These are phyloP conservation scores for Acacia concinna DNA, from an alignment of 331 rosid genomes.

Conservation along the genomic window DNA sequence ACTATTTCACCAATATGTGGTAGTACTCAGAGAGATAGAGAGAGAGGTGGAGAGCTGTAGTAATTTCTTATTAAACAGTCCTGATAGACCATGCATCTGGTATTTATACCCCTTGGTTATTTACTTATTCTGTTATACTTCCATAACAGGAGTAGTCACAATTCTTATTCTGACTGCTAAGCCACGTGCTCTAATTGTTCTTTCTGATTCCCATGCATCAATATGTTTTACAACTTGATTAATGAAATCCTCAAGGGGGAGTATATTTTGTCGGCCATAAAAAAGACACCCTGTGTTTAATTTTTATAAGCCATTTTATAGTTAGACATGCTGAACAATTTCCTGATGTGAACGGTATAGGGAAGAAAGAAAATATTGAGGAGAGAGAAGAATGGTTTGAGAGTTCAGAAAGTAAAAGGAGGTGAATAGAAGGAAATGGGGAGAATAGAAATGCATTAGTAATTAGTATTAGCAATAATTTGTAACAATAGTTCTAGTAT, in stretches of 20 bases:
- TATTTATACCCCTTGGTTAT: too few relatives aligned
- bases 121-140: too few relatives aligned
- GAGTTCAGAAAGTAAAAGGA: not conserved
- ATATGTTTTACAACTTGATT: not conserved
- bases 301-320: constrained; percentile 1
- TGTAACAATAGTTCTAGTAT: not conserved
- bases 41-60: too few relatives aligned
- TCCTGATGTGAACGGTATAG: not conserved
- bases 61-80: too few relatives aligned
- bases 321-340: not conserved
- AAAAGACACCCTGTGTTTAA: not conserved
- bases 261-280: not conserved
- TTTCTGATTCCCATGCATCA: too few relatives aligned
- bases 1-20: not conserved
- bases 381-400: not conserved
- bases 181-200: too few relatives aligned
- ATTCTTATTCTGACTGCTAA: too few relatives aligned
- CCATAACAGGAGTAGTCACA: too few relatives aligned
- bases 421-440: not conserved
- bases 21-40: too few relatives aligned
- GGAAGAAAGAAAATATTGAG: not conserved
- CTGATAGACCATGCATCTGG: too few relatives aligned
- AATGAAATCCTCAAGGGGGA: not conserved
- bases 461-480: not conserved
- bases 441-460: not conserved